Evolutionary conservation across 108 stramenopile species (phyloP).

Genomic region (Discostella pseudostelligera): DNA sequence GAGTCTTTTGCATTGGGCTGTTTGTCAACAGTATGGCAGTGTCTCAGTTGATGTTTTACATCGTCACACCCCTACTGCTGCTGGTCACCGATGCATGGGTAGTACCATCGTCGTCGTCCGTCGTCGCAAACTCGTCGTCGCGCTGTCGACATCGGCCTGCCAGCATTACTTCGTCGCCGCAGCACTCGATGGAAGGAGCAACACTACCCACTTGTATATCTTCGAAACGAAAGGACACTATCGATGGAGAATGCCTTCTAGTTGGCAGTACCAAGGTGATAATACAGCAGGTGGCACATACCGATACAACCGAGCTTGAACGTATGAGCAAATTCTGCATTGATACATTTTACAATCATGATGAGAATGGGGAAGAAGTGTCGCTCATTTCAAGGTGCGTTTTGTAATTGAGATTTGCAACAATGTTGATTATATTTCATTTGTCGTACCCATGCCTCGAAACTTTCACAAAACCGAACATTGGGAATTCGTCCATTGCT

Average conservation of each 20-base stretch:
- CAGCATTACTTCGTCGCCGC: not conserved
- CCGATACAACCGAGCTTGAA: slow-evolving; percentile 20
- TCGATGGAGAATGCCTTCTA: too few species aligned
- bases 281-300: slow-evolving; percentile 26
- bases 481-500: not conserved
- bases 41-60: too few species aligned
- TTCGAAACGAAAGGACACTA: too few species aligned
- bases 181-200: not conserved
- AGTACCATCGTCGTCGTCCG: not conserved
- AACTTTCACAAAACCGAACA: too few species aligned
- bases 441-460: too few species aligned
- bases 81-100: not conserved
- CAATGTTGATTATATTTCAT: too few species aligned
- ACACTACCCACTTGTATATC: too few species aligned
- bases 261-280: not conserved
- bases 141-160: not conserved
- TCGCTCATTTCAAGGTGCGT: slow-evolving; percentile 11
- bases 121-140: slow-evolving; percentile 1
- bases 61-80: too few species aligned
- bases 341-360: slow-evolving; percentile 30
- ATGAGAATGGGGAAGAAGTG: not conserved
- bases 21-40: too few species aligned
- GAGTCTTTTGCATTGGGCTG: too few species aligned
- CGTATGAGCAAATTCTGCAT: slow-evolving; percentile 40
- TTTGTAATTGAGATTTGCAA: too few species aligned